Base-by-base conservation (phyloP, 331 rosid genomes). In the Quercus phellos region DNA sequence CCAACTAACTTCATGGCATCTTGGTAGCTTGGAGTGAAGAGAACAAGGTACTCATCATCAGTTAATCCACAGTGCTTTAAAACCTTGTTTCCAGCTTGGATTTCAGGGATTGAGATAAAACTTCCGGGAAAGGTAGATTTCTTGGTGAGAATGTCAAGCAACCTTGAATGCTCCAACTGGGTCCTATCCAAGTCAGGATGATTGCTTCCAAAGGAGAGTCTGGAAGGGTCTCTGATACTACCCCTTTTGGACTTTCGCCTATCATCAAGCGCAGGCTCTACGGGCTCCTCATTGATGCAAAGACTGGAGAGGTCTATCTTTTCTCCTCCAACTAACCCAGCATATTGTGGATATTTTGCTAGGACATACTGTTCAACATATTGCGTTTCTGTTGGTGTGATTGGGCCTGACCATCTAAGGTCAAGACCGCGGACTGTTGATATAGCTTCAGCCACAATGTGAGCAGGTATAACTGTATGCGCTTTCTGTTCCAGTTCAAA, bases 61-160 rank as follows among this genome's bases (percentile, higher is more conserved):
- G 91, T 92, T 80, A 93, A 86, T 67, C 94, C 94, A 63, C 88
- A 91, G 81, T 90, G 97, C 82, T 75, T 91, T 82, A 91, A 84
- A 54, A 91, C 98, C 85, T 90, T 93, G 55, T 90, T 90, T 19
- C 77, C 88, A 21, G 89, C 91, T 89, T 89, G 97, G 19, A 90
- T 81, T 86, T 93, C 97, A 0, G 97, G 98, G 75, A 91, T 90
- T 16, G 98, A 93, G 77, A 93, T 88, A 88, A 93, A 93, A 74
- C 97, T 93, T 54, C 98, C 93, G 0, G 92, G 93, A 50, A 93
- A 93, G 6, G 98, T 90, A 63, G 93, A 81, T 78, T 90, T 93
- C 61, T 84, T 78, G 60, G 79, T 85, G 78, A 91, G 90, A 78
- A 93, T 89, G 55, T 93, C 96, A 0, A 87, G 90, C 85, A 93